phyloP scores from a whole-genome alignment of 2,329 filamentous ascomycete species.

The Colletotrichum liriopes region DNA sequence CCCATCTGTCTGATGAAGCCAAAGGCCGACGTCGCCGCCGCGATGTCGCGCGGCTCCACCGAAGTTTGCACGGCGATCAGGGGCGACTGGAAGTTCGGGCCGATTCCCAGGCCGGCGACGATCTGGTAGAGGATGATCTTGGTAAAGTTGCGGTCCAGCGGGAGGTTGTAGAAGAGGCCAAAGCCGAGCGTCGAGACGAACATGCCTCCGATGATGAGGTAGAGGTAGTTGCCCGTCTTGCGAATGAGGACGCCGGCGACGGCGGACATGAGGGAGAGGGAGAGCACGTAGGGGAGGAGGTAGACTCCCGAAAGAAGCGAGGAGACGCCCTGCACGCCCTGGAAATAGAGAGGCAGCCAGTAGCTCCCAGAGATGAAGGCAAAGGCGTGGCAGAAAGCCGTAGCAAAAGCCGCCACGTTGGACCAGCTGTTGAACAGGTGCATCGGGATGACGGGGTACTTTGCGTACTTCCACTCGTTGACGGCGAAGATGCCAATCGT shows the following conservation, averaged over 20 bases:
- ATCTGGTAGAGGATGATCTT: slow-evolving; percentile 71
- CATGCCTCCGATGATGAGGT: slow-evolving; percentile 68
- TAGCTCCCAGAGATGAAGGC: slow-evolving; percentile 78
- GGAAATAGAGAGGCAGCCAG: slow-evolving; percentile 82
- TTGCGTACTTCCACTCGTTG: slow-evolving; percentile 75
- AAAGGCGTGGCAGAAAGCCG: slow-evolving; percentile 64
- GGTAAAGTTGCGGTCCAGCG: slow-evolving; percentile 62
- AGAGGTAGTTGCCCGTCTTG: slow-evolving; percentile 71
- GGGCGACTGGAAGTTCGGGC: slow-evolving; percentile 75
- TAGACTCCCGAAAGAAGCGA: slow-evolving; percentile 75
- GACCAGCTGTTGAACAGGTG: slow-evolving; percentile 70
- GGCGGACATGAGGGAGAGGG: slow-evolving; percentile 62
- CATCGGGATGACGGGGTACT: slow-evolving; percentile 79
- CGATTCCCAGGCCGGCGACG: slow-evolving; percentile 72
- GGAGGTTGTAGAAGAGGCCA: slow-evolving; percentile 70
- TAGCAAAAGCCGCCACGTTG: slow-evolving; percentile 69
- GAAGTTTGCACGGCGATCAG: slow-evolving; percentile 76
- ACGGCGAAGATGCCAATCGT: slow-evolving; percentile 68
- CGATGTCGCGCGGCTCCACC: slow-evolving; percentile 72
- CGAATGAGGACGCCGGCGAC: slow-evolving; percentile 60
- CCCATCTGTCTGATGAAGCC: slow-evolving; percentile 72
- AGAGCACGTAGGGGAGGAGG: slow-evolving; percentile 73
- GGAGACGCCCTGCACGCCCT: slow-evolving; percentile 74
- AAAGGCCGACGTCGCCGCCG: slow-evolving; percentile 75
- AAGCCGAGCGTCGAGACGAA: slow-evolving; percentile 72